Percentiles rank a stretch among this genome's conserved stretches.
Evolutionary conservation across 225 moss, liverwort and hornwort genomes (phyloP).

Genomic region (Lunularia cruciata): DNA sequence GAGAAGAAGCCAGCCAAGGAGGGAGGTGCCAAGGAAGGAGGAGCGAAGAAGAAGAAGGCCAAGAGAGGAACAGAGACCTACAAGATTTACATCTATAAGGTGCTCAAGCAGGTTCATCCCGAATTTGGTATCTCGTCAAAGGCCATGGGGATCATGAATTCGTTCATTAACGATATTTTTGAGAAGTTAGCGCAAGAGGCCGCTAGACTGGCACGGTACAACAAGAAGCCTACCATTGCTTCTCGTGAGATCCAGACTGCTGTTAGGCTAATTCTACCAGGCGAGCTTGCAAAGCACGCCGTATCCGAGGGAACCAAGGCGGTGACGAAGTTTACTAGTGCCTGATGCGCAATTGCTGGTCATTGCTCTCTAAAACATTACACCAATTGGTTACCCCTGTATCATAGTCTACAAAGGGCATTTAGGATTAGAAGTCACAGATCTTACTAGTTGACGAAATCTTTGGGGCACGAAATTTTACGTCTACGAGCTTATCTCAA

Average conservation of each 20-base stretch:
- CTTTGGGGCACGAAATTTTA: not conserved
- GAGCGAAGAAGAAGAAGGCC: slow-evolving; percentile 45
- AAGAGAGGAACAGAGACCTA: slow-evolving; percentile 49
- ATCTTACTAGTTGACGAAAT: not conserved
- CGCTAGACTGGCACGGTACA: slow-evolving; percentile 43
- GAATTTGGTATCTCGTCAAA: slow-evolving; percentile 49
- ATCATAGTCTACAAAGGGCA: not conserved
- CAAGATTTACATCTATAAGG: slow-evolving; percentile 53
- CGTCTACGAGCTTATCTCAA: slow-evolving; percentile 3
- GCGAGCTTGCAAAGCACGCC: slow-evolving; percentile 43
- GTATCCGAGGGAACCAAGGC: slow-evolving; percentile 47
- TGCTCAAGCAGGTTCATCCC: slow-evolving; percentile 46
- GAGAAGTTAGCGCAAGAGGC: slow-evolving; percentile 51
- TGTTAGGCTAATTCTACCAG: slow-evolving; percentile 39
- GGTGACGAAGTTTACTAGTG: slow-evolving; percentile 42
- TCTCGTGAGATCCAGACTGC: slow-evolving; percentile 39
- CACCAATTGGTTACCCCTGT: not conserved
- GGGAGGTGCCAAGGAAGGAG: slow-evolving; percentile 35
- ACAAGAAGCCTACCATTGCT: slow-evolving; percentile 36
- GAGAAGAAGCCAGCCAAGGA: slow-evolving; percentile 54
- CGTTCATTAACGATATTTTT: slow-evolving; percentile 48
- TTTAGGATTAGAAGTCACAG: not conserved
- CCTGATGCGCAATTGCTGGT: slow-evolving; percentile 1
- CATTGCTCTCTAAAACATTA: not conserved
- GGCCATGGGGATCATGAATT: slow-evolving; percentile 53